Base-by-base conservation (phyloP, 306 rosid species). In the Gillenia trifoliata region DNA sequence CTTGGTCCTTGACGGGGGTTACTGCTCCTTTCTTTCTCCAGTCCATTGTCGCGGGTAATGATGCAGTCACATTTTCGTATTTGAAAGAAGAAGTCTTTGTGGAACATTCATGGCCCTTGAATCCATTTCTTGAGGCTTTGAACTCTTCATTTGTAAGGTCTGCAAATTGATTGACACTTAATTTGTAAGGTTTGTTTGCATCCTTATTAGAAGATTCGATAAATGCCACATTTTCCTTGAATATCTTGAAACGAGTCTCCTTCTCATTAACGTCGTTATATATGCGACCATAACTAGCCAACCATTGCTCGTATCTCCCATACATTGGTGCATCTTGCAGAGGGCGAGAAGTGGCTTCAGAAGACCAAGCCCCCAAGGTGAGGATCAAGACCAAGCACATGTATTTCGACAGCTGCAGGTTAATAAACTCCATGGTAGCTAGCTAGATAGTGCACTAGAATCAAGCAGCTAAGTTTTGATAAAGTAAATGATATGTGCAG, bases 141-240 rank as follows among this genome's bases (percentile, higher is more conserved):
- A 88, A 82, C 56, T 88, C 92, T 8, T 88, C 86, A 1, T 80
- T 82, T 25, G 88, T 84, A 29, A 77, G 88, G 33, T 82, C 85
- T 29, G 86, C 78, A 72, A 75, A 79, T 52, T 72, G 69, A 22
- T 75, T 85, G 77, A 81, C 26, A 8, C 59, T 62, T 9, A 81
- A 70, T 47, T 73, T 84, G 59, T 86, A 84, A 31, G 81, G 72
- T 77, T 84, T 78, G 29, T 72, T 68, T 15, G 71, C 83, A 52
- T 33, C 77, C 1, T 40, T 40, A 40, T 40, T 40, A 11, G 45
- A 11, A 40, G 13, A 40, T 40, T 40, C 45, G 10, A 40, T 40
- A 40, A 11, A 40, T 4, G 15, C 15, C 45, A 40, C 4, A 40
- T 40, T 40, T 40, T 40, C 45, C 45, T 40, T 40, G 45, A 40